Percentiles rank a stretch among this genome's conserved stretches.
Conservation (phyloP, 306 rosid genomes). For the Cotoneaster glaucophyllus region DNA sequence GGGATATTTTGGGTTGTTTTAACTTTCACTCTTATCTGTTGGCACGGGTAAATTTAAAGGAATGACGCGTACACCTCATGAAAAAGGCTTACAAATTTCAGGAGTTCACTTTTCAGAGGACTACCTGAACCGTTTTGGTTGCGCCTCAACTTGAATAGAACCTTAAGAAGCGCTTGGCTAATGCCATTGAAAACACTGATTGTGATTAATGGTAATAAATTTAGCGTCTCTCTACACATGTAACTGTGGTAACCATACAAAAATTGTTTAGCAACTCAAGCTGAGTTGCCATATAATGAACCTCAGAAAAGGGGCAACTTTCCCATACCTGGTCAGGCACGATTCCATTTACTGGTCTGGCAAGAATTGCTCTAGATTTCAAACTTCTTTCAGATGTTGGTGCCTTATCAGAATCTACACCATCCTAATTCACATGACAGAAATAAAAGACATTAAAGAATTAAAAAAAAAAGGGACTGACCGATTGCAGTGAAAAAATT, state of each 20-base stretch:
- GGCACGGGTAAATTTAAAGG: not conserved
- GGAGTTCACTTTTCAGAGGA: not conserved
- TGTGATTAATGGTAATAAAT: not conserved
- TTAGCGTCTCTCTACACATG: not conserved
- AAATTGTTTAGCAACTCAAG: not conserved
- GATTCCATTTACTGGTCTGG: conserved; percentile 83
- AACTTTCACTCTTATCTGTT: not conserved
- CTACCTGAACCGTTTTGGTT: not conserved
- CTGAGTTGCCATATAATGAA: not conserved
- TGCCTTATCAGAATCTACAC: conserved; percentile 68
- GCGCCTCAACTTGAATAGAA: not conserved
- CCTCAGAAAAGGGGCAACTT: conserved; percentile 5
- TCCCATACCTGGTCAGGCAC: conserved; percentile 68
- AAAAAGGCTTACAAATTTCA: not conserved
- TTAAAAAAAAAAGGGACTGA: not conserved
- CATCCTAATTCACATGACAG: conserved; percentile 50
- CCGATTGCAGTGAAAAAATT: not conserved
- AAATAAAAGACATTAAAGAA: not conserved
- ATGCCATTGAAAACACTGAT: not conserved
- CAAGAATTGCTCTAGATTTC: conserved; percentile 64
- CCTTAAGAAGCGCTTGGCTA: not conserved
- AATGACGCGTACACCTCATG: not conserved
- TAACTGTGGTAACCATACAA: not conserved
- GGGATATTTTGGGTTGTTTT: not conserved
- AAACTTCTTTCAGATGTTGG: conserved; percentile 71